These are phyloP conservation scores for Dysphania ambrosioides DNA, from an alignment of 148 eudicot species.

Conservation along the genomic window DNA sequence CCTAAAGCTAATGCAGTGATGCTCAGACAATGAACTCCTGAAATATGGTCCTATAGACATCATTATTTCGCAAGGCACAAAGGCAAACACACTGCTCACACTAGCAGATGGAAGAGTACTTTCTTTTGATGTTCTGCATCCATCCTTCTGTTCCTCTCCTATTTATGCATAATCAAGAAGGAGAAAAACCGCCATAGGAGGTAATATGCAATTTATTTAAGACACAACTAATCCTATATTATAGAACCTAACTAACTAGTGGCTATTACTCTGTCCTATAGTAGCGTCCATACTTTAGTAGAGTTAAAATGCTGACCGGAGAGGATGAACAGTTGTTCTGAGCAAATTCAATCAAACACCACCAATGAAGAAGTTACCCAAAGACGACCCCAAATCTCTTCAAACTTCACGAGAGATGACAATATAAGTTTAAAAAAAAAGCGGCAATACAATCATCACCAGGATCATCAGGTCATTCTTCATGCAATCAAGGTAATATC, in stretches of 20 bases:
- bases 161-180: neutral
- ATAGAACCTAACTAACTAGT: neutral
- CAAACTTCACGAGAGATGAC: neutral
- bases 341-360: neutral
- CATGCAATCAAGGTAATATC: neutral
- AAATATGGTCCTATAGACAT: neutral
- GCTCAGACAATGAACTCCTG: neutral
- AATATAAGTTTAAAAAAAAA: neutral
- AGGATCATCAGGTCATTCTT: neutral
- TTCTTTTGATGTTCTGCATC: too few relatives aligned
- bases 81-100: neutral
- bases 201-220: neutral
- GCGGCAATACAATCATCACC: neutral
- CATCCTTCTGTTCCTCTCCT: neutral
- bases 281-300: too few relatives aligned
- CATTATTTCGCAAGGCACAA: neutral
- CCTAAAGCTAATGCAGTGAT: too few relatives aligned
- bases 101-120: neutral
- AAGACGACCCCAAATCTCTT: neutral
- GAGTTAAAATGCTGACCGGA: neutral
- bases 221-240: neutral
- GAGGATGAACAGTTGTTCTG: neutral
- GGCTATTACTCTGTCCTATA: too few relatives aligned
- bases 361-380: neutral
- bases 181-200: neutral